These are phyloP conservation scores for Mycena albidolilacea DNA, from an alignment of 768 basidiomycete genomes.

Conservation along the genomic window DNA sequence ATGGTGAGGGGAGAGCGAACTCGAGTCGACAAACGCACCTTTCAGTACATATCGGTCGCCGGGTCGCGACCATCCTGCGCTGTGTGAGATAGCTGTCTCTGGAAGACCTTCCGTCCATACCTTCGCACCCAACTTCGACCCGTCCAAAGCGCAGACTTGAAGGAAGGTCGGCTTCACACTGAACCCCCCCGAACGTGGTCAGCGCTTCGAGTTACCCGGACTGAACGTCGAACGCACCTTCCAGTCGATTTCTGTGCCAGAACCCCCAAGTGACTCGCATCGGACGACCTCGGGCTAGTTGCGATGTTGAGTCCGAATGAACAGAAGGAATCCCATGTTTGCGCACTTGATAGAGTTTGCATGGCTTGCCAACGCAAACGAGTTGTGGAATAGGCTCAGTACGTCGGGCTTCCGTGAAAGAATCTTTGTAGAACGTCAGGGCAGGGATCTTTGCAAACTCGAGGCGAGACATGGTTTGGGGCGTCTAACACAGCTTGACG, in stretches of 20 bases:
- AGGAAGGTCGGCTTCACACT: constrained; percentile 95
- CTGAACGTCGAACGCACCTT: constrained; percentile 61
- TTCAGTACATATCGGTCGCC: constrained; percentile 90
- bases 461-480: constrained; percentile 72
- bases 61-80: constrained; percentile 79
- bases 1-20: not conserved
- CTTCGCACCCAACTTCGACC: constrained; percentile 89
- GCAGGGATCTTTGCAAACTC: constrained; percentile 81
- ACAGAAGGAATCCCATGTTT: not conserved
- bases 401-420: constrained; percentile 76
- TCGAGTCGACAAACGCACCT: constrained; percentile 59
- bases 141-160: constrained; percentile 85
- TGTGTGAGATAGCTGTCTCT: not conserved
- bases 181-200: constrained; percentile 20
- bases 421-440: constrained; percentile 83
- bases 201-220: constrained; percentile 37
- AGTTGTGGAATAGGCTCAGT: constrained; percentile 83
- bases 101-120: not conserved
- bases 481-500: constrained; percentile 17
- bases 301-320: not conserved
- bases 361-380: constrained; percentile 84
- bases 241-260: constrained; percentile 90
- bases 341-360: constrained; percentile 73
- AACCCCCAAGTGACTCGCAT: constrained; percentile 85
- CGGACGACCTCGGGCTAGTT: constrained; percentile 67